These are phyloP conservation scores for Miscanthus sacchariflorus DNA, from an alignment of 202 grass and related monocot genomes.

Conservation along the genomic window DNA sequence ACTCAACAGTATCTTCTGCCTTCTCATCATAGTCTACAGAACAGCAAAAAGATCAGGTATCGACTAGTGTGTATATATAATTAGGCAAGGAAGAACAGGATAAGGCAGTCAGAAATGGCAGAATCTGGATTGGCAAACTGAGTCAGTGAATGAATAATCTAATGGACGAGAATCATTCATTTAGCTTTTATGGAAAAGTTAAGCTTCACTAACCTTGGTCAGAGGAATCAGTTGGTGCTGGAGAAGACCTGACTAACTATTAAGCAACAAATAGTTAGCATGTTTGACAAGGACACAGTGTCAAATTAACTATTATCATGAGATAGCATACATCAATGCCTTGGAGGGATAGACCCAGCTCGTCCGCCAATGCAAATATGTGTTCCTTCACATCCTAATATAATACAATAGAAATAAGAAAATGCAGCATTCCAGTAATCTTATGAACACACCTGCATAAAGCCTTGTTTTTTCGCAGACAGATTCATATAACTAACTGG, in stretches of 20 bases:
- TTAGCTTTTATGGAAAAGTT: conserved; percentile 19
- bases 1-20: conserved; percentile 93
- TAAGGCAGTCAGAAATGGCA: conserved; percentile 6
- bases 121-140: conserved; percentile 8
- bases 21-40: conserved; percentile 95
- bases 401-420: conserved; percentile 43
- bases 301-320: conserved; percentile 36
- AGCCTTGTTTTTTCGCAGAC: neutral
- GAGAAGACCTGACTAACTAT: conserved; percentile 82
- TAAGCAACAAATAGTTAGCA: conserved; percentile 42
- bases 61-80: conserved; percentile 11
- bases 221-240: conserved; percentile 68
- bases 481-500: neutral
- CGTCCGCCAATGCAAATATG: conserved; percentile 84
- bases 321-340: conserved; percentile 81
- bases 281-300: conserved; percentile 23
- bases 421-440: neutral
- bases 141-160: neutral
- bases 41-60: conserved; percentile 32
- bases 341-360: conserved; percentile 72
- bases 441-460: conserved; percentile 26
- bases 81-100: conserved; percentile 38
- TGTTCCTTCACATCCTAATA: conserved; percentile 94
- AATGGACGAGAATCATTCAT: neutral
- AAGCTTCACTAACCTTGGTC: conserved; percentile 76